A percentile compares a stretch with the other conserved stretches of the same genome.
Evolutionary conservation across 331 rosid species (phyloP).

Genomic region (Stylosanthes scabra): DNA sequence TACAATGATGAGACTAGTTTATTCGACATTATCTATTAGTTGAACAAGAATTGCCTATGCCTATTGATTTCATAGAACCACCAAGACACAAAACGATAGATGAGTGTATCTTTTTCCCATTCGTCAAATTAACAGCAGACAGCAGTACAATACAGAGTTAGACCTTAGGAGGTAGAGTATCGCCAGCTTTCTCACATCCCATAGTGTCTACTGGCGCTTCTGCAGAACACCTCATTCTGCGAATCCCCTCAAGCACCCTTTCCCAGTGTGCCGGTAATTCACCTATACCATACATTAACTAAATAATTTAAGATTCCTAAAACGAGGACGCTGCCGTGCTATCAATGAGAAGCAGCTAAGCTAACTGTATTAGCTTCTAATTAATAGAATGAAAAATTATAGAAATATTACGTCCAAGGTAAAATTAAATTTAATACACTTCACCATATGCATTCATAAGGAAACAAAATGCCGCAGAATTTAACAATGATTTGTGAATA

Average conservation of each 20-base stretch:
- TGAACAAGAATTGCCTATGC: slow-evolving; percentile 6
- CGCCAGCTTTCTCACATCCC: slow-evolving; percentile 98
- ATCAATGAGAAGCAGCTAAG: background rate
- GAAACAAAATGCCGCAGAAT: background rate
- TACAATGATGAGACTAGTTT: slow-evolving; percentile 3
- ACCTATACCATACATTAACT: slow-evolving; percentile 50
- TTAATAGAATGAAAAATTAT: slow-evolving; percentile 14
- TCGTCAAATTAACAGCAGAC: slow-evolving; percentile 31
- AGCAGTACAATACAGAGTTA: slow-evolving; percentile 20
- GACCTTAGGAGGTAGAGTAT: slow-evolving; percentile 89
- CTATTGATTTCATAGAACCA: background rate
- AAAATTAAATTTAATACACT: slow-evolving; percentile 3
- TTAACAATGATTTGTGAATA: slow-evolving; percentile 22
- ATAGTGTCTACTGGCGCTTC: slow-evolving; percentile 97
- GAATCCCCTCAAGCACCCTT: slow-evolving; percentile 80
- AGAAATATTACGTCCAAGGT: background rate
- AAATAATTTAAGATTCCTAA: slow-evolving; percentile 18
- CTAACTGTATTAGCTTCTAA: slow-evolving; percentile 19
- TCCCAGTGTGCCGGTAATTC: slow-evolving; percentile 78
- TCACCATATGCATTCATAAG: slow-evolving; percentile 12
- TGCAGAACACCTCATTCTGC: slow-evolving; percentile 83
- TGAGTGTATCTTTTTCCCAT: slow-evolving; percentile 1
- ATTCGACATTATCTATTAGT: slow-evolving; percentile 8
- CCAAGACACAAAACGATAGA: slow-evolving; percentile 16
- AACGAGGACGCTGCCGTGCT: background rate